These are phyloP conservation scores for Cercis canadensis DNA, from an alignment of 306 rosid species.

Conservation along the genomic window DNA sequence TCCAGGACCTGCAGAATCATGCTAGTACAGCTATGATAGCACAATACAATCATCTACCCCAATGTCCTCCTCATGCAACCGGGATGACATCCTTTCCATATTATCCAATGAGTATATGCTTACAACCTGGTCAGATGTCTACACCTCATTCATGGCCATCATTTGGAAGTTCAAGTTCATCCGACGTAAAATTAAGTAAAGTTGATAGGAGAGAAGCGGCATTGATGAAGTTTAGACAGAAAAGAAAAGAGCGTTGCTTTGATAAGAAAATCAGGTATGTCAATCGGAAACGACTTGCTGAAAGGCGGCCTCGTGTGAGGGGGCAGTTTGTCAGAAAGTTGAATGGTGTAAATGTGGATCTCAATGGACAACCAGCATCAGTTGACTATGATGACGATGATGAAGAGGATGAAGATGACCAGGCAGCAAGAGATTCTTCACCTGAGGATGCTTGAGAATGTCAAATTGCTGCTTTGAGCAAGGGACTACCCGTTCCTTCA, in stretches of 20 bases:
- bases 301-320: conserved; percentile 87
- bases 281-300: conserved; percentile 84
- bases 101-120: conserved; percentile 70
- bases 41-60: conserved; percentile 76
- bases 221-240: conserved; percentile 89
- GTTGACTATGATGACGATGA: conserved; percentile 71
- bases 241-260: conserved; percentile 94
- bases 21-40: conserved; percentile 57
- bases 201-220: conserved; percentile 98
- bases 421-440: conserved; percentile 45
- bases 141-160: conserved; percentile 70
- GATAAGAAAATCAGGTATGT: conserved; percentile 95
- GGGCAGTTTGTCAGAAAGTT: conserved; percentile 95
- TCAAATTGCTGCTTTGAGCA: conserved; percentile 1
- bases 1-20: conserved; percentile 75
- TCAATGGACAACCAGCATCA: conserved; percentile 81
- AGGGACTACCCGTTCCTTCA: conserved; percentile 20
- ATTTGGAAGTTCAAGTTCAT: conserved; percentile 62
- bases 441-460: conserved; percentile 47
- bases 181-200: conserved; percentile 65
- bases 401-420: conserved; percentile 67
- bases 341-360: conserved; percentile 79
- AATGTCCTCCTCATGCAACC: conserved; percentile 66
- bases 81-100: conserved; percentile 81
- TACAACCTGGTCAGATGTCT: conserved; percentile 82